Evolutionary conservation across 2,329 filamentous ascomycete species (phyloP), one percentile per base, ranked within the genome.

Genomic region (Sporothrix sp.): DNA sequence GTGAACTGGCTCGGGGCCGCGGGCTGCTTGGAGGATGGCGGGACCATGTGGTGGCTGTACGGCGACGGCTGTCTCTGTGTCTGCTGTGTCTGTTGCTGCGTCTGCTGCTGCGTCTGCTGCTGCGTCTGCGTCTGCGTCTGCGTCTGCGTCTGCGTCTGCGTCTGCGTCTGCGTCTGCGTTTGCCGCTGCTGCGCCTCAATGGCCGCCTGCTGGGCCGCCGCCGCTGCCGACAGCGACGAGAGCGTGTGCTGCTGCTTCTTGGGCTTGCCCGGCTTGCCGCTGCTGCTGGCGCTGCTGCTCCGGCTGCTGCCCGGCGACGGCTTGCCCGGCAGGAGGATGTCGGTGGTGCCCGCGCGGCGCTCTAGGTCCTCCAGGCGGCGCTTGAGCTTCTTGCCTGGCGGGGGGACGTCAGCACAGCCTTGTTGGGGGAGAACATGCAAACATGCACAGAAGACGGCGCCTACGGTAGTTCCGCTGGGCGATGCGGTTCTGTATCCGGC

Each of bases 401-500:
- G 10, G 23, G 32, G 55, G 50, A 60, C 43, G 53, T 48, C 27
- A 21, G 18, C n/a, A 14, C n/a, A n/a, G n/a, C n/a, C n/a, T n/a
- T n/a, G n/a, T n/a, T n/a, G n/a, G n/a, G n/a, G n/a, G n/a, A n/a
- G n/a, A n/a, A n/a, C n/a, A n/a, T n/a, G n/a, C n/a, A n/a, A n/a
- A n/a, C 6, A 23, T 28, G n/a, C 27, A 38, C 18, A 42, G n/a
- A 42, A 36, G 8, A 39, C 37, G 16, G 35, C n/a, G 45, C 52
- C 18, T 75, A 95, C 89, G 89, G 73, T 96, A 96, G 74, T 95
- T 95, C 62, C 90, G 84, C 71, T 97, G 91, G 59, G 91, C 91
- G 75, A 97, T 96, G 60, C 91, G 83, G 72, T 97, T 97, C 71
- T 97, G 90, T 72, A 96, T 95, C 65, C 90, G 81, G 62, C 90